Evolutionary conservation across 805 yeast species (phyloP), one percentile per base, ranked within the genome.

Genomic region (Candida montana): DNA sequence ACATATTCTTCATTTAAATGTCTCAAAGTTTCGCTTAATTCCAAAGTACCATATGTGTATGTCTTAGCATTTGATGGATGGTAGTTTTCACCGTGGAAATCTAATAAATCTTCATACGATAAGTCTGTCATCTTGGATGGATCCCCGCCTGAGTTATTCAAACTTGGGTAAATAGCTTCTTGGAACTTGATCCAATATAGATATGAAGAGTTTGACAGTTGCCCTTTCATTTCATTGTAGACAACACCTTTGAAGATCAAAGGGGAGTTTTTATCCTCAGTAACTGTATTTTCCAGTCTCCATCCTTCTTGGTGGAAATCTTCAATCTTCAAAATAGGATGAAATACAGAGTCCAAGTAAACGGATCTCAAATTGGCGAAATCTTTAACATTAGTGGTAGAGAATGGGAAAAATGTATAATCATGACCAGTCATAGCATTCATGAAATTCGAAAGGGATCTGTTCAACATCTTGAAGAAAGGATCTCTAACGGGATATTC

Each of bases 401-500:
- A 85, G 68, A 93, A 93, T 5, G 99, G 99, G 55, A 85, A 93
- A 62, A 80, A 90, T 0, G 99, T 93, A 58, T 89, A 90, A 63
- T 93, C 98, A 53, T 85, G 90, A 18, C 95, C 99, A 0, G 99
- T 93, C 96, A 93, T 87, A 8, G 99, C 99, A 60, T 93, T 93
- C 99, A 93, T 93, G 63, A 89, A 93, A 60, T 88, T 93, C 27
- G 96, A 81, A 54, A 93, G 67, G n/a, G 97, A 88, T 49, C 97
- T 68, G 61, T 89, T 91, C 45, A 91, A 70, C 99, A 93, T 93
- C 61, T 91, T 91, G 75, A 93, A 93, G 62, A 93, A 93, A 2
- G 99, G 99, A 63, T 93, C 99, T 51, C 97, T 71, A 2, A 93
- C 96, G 3, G 97, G 97, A 61, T 79, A 93, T 57, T 83, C 84